These are phyloP conservation scores for Boletellus sp. DNA, from an alignment of 768 basidiomycete species.

Conservation along the genomic window DNA sequence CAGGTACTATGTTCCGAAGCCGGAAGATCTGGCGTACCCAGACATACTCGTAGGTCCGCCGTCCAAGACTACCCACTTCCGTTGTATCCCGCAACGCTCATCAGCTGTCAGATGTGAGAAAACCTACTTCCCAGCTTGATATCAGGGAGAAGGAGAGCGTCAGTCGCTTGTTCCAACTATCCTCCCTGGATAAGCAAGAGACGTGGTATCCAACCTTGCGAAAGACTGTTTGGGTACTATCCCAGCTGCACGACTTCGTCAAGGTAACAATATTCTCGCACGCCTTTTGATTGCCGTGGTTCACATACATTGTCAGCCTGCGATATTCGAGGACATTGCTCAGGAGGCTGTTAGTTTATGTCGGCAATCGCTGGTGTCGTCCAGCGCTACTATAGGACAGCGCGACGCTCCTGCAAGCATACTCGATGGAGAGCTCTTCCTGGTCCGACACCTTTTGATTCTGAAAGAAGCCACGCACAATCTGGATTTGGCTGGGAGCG, in stretches of 20 bases:
- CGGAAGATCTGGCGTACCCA: slow-evolving; percentile 84
- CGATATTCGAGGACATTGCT: slow-evolving; percentile 94
- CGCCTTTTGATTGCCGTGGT: not conserved
- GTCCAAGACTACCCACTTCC: not conserved
- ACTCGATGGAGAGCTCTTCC: slow-evolving; percentile 80
- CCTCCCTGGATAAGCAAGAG: slow-evolving; percentile 68
- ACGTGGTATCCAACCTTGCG: slow-evolving; percentile 91
- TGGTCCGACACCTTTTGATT: slow-evolving; percentile 85
- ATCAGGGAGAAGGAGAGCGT: slow-evolving; percentile 66
- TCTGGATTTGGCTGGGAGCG: slow-evolving; percentile 57
- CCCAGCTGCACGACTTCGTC: slow-evolving; percentile 86
- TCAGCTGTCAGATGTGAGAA: slow-evolving; percentile 39
- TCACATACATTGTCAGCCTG: slow-evolving; percentile 53
- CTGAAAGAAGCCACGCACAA: slow-evolving; percentile 86
- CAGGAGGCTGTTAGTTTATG: slow-evolving; percentile 87
- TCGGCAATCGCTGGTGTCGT: slow-evolving; percentile 72
- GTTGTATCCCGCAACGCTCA: slow-evolving; percentile 3
- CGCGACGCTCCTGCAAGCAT: slow-evolving; percentile 42
- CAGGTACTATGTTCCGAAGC: slow-evolving; percentile 70
- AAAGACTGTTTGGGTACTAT: slow-evolving; percentile 88
- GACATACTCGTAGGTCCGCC: slow-evolving; percentile 69
- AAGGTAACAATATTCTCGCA: slow-evolving; percentile 52
- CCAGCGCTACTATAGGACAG: slow-evolving; percentile 59
- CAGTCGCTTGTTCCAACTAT: slow-evolving; percentile 65
- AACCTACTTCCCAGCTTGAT: slow-evolving; percentile 41